phyloP scores from a whole-genome alignment of 331 rosid species.

The Malus hybrid region DNA sequence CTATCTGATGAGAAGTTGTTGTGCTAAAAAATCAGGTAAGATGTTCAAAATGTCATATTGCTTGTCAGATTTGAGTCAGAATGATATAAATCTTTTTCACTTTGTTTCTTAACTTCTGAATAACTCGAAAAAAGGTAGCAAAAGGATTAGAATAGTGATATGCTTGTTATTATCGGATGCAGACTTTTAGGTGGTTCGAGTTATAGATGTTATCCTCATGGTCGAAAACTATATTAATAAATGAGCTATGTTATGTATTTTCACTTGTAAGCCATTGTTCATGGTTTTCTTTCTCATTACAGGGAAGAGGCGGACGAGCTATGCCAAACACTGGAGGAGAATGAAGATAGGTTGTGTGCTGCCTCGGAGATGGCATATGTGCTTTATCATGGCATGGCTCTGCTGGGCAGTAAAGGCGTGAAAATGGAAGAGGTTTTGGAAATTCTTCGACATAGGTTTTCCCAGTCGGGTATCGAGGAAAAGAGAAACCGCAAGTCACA shows the following conservation, averaged over 20 bases:
- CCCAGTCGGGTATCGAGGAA: constrained; percentile 82
- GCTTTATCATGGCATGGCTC: constrained; percentile 78
- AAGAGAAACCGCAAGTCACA: constrained; percentile 30
- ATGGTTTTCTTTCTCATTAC: constrained; percentile 1
- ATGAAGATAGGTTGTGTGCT: constrained; percentile 54
- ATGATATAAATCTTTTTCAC: background rate
- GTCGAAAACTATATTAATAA: background rate
- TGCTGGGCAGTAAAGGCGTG: constrained; percentile 56
- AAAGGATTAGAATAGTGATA: background rate
- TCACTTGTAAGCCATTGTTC: background rate
- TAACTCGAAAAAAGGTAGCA: background rate
- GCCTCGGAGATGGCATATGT: constrained; percentile 94
- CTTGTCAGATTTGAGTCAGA: background rate
- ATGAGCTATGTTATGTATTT: background rate
- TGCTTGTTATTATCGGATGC: background rate
- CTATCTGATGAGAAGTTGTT: constrained; percentile 49
- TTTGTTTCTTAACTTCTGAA: background rate
- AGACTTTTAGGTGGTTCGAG: too few relatives aligned
- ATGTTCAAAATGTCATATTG: background rate
- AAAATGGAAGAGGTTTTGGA: constrained; percentile 25
- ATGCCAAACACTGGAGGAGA: constrained; percentile 71
- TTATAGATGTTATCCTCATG: too few relatives aligned
- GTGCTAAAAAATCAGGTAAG: constrained; percentile 75
- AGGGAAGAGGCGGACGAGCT: constrained; percentile 88
- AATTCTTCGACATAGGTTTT: constrained; percentile 47